A percentile compares a stretch with the other conserved stretches of the same genome.
Conservation (phyloP, 371 early-diverging fungal species). For the Neoconidiobolus thromboides region DNA sequence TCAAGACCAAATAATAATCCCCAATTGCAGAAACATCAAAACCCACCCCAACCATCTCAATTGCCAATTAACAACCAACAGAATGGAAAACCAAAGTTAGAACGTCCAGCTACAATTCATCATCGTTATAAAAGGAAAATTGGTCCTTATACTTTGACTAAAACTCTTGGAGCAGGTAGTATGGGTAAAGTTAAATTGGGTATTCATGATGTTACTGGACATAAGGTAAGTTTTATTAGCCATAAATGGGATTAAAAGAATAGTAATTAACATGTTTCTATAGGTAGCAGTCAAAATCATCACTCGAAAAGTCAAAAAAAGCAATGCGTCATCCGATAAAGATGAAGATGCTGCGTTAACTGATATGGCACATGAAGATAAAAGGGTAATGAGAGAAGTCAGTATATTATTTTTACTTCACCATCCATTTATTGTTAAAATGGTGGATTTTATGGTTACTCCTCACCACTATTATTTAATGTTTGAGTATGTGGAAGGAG, state of each 20-base stretch:
- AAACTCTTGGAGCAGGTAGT: constrained; percentile 85
- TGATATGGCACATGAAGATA: constrained; percentile 2
- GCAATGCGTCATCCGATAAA: constrained; percentile 14
- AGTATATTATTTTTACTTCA: constrained; percentile 76
- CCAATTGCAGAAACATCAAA: background rate
- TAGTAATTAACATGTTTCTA: constrained; percentile 21
- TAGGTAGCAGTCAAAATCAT: constrained; percentile 7
- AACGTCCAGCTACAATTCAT: background rate
- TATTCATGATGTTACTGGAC: constrained; percentile 59
- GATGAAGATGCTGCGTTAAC: background rate
- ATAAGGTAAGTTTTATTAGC: constrained; percentile 35
- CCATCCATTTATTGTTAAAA: constrained; percentile 70
- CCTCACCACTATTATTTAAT: constrained; percentile 79
- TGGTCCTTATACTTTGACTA: constrained; percentile 69
- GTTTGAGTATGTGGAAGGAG: constrained; percentile 80
- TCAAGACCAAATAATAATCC: background rate
- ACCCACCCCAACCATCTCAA: background rate
- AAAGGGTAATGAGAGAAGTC: constrained; percentile 45
- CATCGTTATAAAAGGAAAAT: constrained; percentile 12
- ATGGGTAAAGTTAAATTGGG: constrained; percentile 94
- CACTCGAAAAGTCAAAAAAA: background rate
- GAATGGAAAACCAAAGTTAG: background rate
- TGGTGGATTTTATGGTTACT: constrained; percentile 68
- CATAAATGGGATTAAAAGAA: background rate
- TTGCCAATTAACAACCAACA: background rate